Evolutionary conservation across 2,329 filamentous ascomycete genomes (phyloP), one percentile per base, ranked within the genome.

Genomic region (Diplodia scrobiculata): DNA sequence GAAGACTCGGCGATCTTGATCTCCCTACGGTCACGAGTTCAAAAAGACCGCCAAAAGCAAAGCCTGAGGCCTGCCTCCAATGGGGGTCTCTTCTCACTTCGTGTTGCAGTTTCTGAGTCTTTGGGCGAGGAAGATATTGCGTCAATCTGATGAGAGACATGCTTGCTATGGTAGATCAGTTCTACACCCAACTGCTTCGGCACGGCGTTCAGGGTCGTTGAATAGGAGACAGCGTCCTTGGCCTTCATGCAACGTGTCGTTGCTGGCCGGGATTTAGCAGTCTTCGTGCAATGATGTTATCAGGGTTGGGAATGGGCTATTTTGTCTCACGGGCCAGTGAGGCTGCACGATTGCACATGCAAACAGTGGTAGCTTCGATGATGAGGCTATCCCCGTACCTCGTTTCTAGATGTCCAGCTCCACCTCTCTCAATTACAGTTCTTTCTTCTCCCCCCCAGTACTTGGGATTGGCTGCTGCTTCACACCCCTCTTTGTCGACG

Each of bases 71-170:
- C 89, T 91, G 88, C 89, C 89, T 54, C 50, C 29, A 63, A 54
- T 51, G 63, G 62, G 91, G 91, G 89, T 89, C 21, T 50, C 84
- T 87, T 91, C 90, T 92, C 90, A 88, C 87, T 64, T 91, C 89
- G 91, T 94, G 91, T 93, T 94, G 91, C 91, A 92, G 87, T 86
- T 83, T 90, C 85, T 78, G 84, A 90, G 88, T 29, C 53, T n/a
- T 32, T 79, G 78, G 81, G 88, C 89, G 76, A 88, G 91, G 90
- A 92, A 84, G 86, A 87, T 84, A 86, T 89, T 92, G 91, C 90
- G 91, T 94, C 91, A 89, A 91, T 86, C 85, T 85, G 83, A 84
- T 86, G 90, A 92, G 91, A 92, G 86, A 94, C 78, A 83, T 78
- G 11, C 41, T 53, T 78, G 11, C 68, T 45, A 14, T 54, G 38